Conservation (phyloP, 1,284 basidiomycete species). For the Jaminaea rosea region DNA sequence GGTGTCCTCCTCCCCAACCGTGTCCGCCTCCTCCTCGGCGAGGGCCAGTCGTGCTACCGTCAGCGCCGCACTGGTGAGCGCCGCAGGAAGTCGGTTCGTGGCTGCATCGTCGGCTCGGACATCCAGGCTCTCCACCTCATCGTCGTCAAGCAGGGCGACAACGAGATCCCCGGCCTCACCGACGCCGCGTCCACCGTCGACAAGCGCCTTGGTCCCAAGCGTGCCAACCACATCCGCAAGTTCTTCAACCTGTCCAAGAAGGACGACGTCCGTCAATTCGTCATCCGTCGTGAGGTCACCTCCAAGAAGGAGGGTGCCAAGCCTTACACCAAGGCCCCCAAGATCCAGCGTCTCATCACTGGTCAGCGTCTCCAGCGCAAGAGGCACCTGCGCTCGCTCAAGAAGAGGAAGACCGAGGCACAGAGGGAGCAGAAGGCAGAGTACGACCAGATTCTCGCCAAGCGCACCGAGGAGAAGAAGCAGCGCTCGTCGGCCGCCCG, state of each 20-base stretch:
- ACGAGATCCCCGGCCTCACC: constrained; percentile 83
- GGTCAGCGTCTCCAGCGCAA: constrained; percentile 91
- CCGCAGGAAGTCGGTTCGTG: constrained; percentile 96
- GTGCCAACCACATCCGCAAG: constrained; percentile 63
- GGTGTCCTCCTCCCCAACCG: constrained; percentile 89
- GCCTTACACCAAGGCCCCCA: constrained; percentile 94
- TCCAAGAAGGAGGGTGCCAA: constrained; percentile 89
- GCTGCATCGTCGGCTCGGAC: constrained; percentile 88
- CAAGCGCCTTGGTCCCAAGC: constrained; percentile 87
- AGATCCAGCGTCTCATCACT: constrained; percentile 63
- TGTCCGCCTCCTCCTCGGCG: constrained; percentile 83
- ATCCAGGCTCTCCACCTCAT: constrained; percentile 89
- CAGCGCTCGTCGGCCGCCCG: constrained; percentile 37
- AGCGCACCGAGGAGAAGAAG: constrained; percentile 90
- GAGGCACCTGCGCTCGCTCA: constrained; percentile 81
- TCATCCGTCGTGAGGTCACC: constrained; percentile 72
- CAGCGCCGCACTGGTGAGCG: constrained; percentile 85
- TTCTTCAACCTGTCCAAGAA: constrained; percentile 99
- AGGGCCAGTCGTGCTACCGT: constrained; percentile 97
- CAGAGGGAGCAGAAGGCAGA: constrained; percentile 93
- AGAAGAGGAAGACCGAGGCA: constrained; percentile 75
- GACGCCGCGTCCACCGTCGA: constrained; percentile 70
- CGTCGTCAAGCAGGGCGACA: constrained; percentile 93
- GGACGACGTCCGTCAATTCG: constrained; percentile 93
- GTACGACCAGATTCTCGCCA: constrained; percentile 65